phyloP scores from a whole-genome alignment of 352 stramenopile genomes.

The Pythium dissimile region DNA sequence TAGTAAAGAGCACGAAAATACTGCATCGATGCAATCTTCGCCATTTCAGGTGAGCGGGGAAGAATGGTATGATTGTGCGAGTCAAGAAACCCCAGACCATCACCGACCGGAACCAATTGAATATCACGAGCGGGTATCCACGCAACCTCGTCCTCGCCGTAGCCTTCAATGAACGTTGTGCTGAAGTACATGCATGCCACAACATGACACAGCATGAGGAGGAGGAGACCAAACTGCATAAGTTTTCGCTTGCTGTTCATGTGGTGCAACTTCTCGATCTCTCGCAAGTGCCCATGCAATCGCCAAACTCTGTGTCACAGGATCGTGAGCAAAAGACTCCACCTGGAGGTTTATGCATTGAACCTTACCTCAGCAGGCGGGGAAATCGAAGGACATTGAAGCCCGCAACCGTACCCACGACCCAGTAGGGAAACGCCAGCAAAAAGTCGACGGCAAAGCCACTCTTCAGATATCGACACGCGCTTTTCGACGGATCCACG shows the following conservation, averaged over 20 bases:
- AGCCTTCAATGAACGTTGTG: slow-evolving; percentile 34
- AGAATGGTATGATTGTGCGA: slow-evolving; percentile 10
- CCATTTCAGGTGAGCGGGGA: slow-evolving; percentile 11
- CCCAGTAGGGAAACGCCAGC: slow-evolving; percentile 37
- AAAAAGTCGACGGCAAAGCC: slow-evolving; percentile 45
- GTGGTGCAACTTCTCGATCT: slow-evolving; percentile 40
- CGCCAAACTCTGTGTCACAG: slow-evolving; percentile 30
- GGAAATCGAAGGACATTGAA: neutral
- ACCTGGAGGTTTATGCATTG: too few relatives aligned
- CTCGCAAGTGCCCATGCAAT: slow-evolving; percentile 26
- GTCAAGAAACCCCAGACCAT: neutral
- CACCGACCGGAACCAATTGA: slow-evolving; percentile 1
- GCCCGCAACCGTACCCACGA: neutral
- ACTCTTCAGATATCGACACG: slow-evolving; percentile 30
- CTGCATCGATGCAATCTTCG: slow-evolving; percentile 27
- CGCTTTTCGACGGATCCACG: slow-evolving; percentile 31
- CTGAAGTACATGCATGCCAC: slow-evolving; percentile 47
- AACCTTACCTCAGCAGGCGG: neutral
- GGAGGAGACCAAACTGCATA: slow-evolving; percentile 15
- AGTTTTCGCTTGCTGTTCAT: slow-evolving; percentile 43
- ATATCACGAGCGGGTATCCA: slow-evolving; percentile 40
- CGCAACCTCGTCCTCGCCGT: slow-evolving; percentile 28
- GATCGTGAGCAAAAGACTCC: too few relatives aligned
- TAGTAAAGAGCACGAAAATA: slow-evolving; percentile 38
- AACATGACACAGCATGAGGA: slow-evolving; percentile 57